Base-by-base conservation (phyloP, 1,284 basidiomycete genomes). In the Malassezia sp. region DNA sequence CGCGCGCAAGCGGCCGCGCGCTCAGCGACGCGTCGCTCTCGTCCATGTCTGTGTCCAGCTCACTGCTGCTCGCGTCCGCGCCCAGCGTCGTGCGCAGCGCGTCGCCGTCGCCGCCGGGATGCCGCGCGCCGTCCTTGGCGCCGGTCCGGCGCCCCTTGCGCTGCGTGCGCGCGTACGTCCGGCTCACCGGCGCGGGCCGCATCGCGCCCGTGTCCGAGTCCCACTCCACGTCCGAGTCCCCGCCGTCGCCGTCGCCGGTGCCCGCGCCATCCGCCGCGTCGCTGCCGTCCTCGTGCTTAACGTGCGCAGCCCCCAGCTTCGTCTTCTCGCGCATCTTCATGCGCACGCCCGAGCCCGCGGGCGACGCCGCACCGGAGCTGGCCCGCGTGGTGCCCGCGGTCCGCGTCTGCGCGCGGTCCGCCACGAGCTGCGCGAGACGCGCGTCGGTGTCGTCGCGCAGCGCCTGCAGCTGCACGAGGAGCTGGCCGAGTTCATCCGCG, bases 111-210 rank as follows among this genome's bases (percentile, higher is more conserved):
- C 21, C 20, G 7, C 6, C 38, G 21, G 11, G 5, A 5, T 7
- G 21, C 9, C 24, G 7, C 11, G n/a, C 37, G 10, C 21, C 21
- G 21, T 11, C 38, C 12, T 22, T 39, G 2, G 27, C 38, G 18
- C n/a, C n/a, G n/a, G 29, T 29, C 3, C 27, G 38, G 10, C 40
- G 40, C 18, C 20, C 30, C 40, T 11, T 29, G n/a, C n/a, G n/a
- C n/a, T n/a, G 24, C 42, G 15, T 7, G 15, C 45, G 38, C 18
- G 32, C 38, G 17, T 47, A 47, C 9, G 45, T 47, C 21, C 33
- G 45, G 7, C 23, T n/a, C 4, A 35, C 32, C 22, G 14, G 23
- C 14, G 2, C 35, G n/a, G 30, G 40, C 7, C 30, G 30, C 23
- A 28, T 29, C 21, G n/a, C 21, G 18, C 36, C 42, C n/a, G n/a